Evolutionary conservation across 1,284 basidiomycete species (phyloP).

Genomic region (Meripilus lineatus): DNA sequence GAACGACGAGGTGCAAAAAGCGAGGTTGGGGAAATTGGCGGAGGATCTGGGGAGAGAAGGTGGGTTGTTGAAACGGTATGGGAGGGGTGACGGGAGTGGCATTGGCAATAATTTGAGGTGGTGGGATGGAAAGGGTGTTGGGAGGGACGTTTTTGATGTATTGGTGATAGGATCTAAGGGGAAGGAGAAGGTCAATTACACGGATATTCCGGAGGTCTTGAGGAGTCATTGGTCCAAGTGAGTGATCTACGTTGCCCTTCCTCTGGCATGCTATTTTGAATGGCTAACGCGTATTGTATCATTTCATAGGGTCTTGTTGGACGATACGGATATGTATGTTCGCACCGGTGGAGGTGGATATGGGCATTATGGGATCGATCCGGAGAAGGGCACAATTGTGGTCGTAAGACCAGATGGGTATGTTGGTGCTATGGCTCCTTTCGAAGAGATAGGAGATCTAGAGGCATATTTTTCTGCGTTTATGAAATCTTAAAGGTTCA

Average conservation of each 20-base stretch:
- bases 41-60: constrained; percentile 8
- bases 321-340: constrained; percentile 17
- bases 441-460: constrained; percentile 12
- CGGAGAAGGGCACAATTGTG: constrained; percentile 34
- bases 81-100: neutral
- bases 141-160: constrained; percentile 14
- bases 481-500: no score
- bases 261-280: neutral
- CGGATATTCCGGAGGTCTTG: constrained; percentile 21
- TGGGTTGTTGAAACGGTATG: constrained; percentile 8
- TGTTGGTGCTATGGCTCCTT: constrained; percentile 25
- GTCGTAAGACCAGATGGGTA: constrained; percentile 42
- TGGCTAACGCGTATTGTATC: neutral
- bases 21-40: constrained; percentile 4
- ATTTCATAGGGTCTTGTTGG: constrained; percentile 18
- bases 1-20: neutral
- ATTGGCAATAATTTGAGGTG: neutral
- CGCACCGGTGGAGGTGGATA: constrained; percentile 26
- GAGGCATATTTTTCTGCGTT: constrained; percentile 15
- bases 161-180: constrained; percentile 14
- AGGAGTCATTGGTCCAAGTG: constrained; percentile 27
- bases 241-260: constrained; percentile 3
- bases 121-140: neutral
- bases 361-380: constrained; percentile 32
- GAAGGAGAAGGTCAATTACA: constrained; percentile 22